Evolutionary conservation across 116 monocot genomes (phyloP).

Genomic region (Dioscorea cayenensis): DNA sequence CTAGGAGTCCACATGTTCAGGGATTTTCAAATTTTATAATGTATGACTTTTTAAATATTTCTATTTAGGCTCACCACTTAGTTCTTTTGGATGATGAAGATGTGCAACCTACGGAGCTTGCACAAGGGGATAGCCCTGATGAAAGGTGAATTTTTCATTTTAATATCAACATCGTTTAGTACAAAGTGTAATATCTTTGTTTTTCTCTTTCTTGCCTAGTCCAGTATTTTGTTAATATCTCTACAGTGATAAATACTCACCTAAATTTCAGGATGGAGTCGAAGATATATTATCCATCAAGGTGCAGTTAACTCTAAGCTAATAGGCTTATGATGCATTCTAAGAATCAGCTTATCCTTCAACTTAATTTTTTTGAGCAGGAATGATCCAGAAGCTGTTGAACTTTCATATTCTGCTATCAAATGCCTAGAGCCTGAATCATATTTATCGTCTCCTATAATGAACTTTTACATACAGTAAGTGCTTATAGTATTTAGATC

Average conservation of each 20-base stretch:
- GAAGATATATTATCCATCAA: constrained; percentile 81
- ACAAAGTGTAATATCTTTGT: background rate
- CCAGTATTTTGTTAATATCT: background rate
- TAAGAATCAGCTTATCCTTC: background rate
- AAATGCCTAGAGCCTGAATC: constrained; percentile 69
- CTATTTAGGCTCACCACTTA: constrained; percentile 6
- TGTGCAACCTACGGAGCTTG: constrained; percentile 17
- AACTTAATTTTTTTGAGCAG: constrained; percentile 24
- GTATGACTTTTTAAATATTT: background rate
- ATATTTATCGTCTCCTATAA: constrained; percentile 80
- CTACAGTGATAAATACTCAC: background rate
- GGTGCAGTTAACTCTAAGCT: constrained; percentile 28
- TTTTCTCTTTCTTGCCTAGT: background rate
- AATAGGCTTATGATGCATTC: no score
- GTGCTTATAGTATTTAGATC: constrained; percentile 5
- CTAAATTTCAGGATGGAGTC: constrained; percentile 39
- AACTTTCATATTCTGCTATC: constrained; percentile 62
- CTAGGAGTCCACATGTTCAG: background rate
- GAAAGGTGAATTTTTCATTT: constrained; percentile 19
- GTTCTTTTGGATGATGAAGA: constrained; percentile 81
- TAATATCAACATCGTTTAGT: no score
- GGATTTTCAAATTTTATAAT: background rate
- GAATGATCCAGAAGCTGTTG: constrained; percentile 67
- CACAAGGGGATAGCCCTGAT: constrained; percentile 23
- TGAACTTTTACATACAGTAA: constrained; percentile 94